These are phyloP conservation scores for Peronosclerospora sorghi DNA, from an alignment of 352 stramenopile species.

Conservation along the genomic window DNA sequence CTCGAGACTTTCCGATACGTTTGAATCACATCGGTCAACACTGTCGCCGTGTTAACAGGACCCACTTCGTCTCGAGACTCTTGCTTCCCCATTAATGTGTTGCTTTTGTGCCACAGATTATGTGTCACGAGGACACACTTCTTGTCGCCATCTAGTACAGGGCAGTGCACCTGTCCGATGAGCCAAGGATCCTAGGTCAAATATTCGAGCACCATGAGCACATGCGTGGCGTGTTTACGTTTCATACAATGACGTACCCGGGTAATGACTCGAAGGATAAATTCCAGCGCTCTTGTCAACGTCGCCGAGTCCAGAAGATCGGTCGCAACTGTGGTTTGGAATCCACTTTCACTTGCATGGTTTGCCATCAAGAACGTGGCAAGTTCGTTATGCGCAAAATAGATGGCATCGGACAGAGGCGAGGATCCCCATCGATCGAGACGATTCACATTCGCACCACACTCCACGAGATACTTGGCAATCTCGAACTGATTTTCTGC, in stretches of 20 bases:
- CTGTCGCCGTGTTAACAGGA: conserved; percentile 16
- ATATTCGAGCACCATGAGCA: background rate
- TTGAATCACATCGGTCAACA: conserved; percentile 45
- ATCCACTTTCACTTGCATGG: conserved; percentile 54
- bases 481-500: conserved; percentile 49
- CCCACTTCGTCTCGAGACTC: background rate
- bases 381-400: conserved; percentile 71
- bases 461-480: conserved; percentile 53
- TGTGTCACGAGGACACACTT: conserved; percentile 57
- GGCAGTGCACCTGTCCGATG: conserved; percentile 66
- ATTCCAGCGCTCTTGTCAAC: conserved; percentile 52
- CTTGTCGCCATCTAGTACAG: conserved; percentile 42
- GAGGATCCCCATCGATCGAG: conserved; percentile 73
- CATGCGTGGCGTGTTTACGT: background rate
- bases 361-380: conserved; percentile 53
- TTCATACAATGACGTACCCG: conserved; percentile 24
- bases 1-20: conserved; percentile 63
- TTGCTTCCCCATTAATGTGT: background rate
- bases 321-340: conserved; percentile 35
- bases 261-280: conserved; percentile 47
- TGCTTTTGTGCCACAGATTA: conserved; percentile 61
- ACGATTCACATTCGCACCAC: conserved; percentile 64
- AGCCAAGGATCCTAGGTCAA: conserved; percentile 43
- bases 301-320: conserved; percentile 54
- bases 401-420: conserved; percentile 54